These are phyloP conservation scores for Fraxinus sp. DNA, from an alignment of 305 asterid species.

Conservation along the genomic window DNA sequence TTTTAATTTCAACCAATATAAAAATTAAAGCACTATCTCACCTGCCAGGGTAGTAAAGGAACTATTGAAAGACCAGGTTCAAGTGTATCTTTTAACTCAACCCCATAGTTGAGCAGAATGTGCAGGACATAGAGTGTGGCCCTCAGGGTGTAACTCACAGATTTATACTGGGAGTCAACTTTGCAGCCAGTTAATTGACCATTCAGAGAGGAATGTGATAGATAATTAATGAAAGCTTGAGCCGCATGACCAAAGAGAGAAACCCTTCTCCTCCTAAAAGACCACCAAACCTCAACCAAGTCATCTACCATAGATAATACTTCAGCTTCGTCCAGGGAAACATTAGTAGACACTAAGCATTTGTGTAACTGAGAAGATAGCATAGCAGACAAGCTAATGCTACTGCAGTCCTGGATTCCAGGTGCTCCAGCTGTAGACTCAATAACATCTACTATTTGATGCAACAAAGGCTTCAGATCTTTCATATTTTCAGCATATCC, in stretches of 20 bases:
- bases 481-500: constrained; percentile 39
- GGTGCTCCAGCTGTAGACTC: constrained; percentile 79
- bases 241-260: constrained; percentile 95
- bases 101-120: constrained; percentile 91
- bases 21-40: constrained; percentile 33
- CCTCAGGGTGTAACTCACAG: constrained; percentile 71
- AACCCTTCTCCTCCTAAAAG: constrained; percentile 80
- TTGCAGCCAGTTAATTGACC: constrained; percentile 56
- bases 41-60: constrained; percentile 99
- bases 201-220: constrained; percentile 74
- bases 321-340: constrained; percentile 47
- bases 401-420: constrained; percentile 64
- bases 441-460: constrained; percentile 55
- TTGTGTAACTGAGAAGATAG: constrained; percentile 70
- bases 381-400: constrained; percentile 52
- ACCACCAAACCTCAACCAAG: constrained; percentile 80
- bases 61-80: constrained; percentile 81
- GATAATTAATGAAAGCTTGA: constrained; percentile 80
- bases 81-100: constrained; percentile 76
- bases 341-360: constrained; percentile 46
- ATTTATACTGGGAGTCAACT: constrained; percentile 55
- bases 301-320: constrained; percentile 46
- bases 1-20: constrained; percentile 23
- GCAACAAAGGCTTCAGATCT: constrained; percentile 42
- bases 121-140: constrained; percentile 78